Conservation (phyloP, 2,329 filamentous ascomycete species). For the Pleoardoris graminearum region DNA sequence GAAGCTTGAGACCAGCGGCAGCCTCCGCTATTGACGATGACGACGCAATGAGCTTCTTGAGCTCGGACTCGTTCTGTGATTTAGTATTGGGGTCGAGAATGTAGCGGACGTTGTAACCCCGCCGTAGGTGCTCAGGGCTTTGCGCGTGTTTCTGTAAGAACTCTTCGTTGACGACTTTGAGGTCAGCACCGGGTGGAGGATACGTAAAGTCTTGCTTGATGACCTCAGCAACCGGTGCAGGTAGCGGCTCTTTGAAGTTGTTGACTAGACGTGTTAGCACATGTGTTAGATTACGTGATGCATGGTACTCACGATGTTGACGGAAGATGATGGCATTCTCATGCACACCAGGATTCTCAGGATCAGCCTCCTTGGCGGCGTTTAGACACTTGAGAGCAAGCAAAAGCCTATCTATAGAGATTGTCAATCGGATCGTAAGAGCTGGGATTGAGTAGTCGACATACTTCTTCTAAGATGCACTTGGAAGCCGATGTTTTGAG, state of each 20-base stretch:
- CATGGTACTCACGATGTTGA: conserved; percentile 52
- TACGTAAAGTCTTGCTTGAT: conserved; percentile 69
- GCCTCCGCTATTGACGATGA: conserved; percentile 61
- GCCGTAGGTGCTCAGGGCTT: conserved; percentile 65
- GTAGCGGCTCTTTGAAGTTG: conserved; percentile 53
- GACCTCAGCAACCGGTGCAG: conserved; percentile 69
- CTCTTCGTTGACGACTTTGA: conserved; percentile 67
- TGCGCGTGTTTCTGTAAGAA: conserved; percentile 66
- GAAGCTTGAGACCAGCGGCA: conserved; percentile 55
- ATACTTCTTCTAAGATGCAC: conserved; percentile 83
- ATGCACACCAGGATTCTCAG: conserved; percentile 71
- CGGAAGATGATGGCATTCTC: conserved; percentile 74
- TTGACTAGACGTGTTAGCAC: conserved; percentile 26
- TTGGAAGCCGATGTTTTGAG: conserved; percentile 85
- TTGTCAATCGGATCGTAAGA: conserved; percentile 2
- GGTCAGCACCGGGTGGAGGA: conserved; percentile 58
- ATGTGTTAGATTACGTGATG: conserved; percentile 44
- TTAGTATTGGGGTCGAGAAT: conserved; percentile 62
- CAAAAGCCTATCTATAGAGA: conserved; percentile 72
- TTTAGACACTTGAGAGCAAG: conserved; percentile 85
- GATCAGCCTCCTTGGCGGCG: conserved; percentile 69
- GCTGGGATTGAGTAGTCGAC: conserved; percentile 33
- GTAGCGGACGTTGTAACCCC: conserved; percentile 63
- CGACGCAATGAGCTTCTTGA: conserved; percentile 62
- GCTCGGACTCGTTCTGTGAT: conserved; percentile 61